Percentiles rank a stretch among this genome's conserved stretches.
phyloP scores from a whole-genome alignment of 2,329 filamentous ascomycete species.

The Colletotrichum salicis region DNA sequence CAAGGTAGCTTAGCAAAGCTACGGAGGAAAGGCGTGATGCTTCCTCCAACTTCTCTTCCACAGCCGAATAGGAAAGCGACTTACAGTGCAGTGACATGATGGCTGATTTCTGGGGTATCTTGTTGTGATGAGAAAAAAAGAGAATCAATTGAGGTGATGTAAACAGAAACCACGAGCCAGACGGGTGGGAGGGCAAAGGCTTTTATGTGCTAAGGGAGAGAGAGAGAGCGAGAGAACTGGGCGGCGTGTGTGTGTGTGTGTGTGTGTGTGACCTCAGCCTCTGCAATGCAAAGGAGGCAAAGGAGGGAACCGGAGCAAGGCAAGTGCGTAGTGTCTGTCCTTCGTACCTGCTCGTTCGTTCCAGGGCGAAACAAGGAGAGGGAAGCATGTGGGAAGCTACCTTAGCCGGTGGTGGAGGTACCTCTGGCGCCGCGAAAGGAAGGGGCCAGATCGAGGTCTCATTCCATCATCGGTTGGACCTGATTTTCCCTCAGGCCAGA shows the following conservation, averaged over 20 bases:
- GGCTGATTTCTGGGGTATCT: conserved; percentile 38
- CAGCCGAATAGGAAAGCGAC: conserved; percentile 39
- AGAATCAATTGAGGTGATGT: conserved; percentile 25
- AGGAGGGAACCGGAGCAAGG: conserved; percentile 11
- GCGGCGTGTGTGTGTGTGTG: background rate
- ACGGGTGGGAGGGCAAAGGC: conserved; percentile 24
- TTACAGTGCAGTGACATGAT: conserved; percentile 71
- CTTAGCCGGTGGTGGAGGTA: conserved; percentile 13
- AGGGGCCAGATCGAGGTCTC: conserved; percentile 31
- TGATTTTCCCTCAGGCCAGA: conserved; percentile 2
- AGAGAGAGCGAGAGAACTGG: no score
- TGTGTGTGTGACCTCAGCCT: conserved; percentile 34
- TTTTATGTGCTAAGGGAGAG: conserved; percentile 32
- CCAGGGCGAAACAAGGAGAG: conserved; percentile 23
- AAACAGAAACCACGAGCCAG: background rate
- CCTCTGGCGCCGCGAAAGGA: background rate
- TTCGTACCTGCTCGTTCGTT: background rate
- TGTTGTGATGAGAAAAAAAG: conserved; percentile 12
- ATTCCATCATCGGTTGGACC: conserved; percentile 29
- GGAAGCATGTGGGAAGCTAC: conserved; percentile 3
- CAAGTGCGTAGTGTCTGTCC: conserved; percentile 2
- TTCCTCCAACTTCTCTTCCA: background rate
- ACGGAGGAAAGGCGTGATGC: background rate
- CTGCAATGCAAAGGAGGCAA: conserved; percentile 16
- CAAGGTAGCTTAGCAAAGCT: no score